phyloP scores from a whole-genome alignment of 495 filamentous ascomycete genomes.

The Aspergillus olivimuriae region DNA sequence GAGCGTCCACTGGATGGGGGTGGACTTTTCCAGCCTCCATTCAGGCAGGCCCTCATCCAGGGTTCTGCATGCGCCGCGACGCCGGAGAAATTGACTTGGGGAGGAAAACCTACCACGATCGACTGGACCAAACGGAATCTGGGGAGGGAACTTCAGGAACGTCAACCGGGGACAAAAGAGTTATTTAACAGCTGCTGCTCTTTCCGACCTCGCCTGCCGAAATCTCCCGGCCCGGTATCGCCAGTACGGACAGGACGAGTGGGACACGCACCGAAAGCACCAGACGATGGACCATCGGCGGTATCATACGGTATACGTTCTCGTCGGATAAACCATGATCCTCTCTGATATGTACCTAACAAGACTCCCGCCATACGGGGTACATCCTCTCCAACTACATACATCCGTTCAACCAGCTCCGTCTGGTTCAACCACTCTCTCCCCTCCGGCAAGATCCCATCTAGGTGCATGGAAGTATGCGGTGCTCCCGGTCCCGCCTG shows the following conservation, averaged over 20 bases:
- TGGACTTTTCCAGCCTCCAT: too few relatives aligned
- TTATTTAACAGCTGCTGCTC: background rate
- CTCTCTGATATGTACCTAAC: slow-evolving; percentile 3
- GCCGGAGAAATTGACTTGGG: too few relatives aligned
- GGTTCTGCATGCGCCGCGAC: too few relatives aligned
- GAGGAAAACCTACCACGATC: too few relatives aligned
- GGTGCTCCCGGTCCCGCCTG: slow-evolving; percentile 27
- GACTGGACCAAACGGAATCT: background rate
- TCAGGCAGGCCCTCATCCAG: too few relatives aligned
- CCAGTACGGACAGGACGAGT: slow-evolving; percentile 11
- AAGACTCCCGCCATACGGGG: slow-evolving; percentile 1
- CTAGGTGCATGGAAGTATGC: slow-evolving; percentile 28
- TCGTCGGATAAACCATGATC: slow-evolving; percentile 18
- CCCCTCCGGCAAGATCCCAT: slow-evolving; percentile 27
- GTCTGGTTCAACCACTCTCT: slow-evolving; percentile 22
- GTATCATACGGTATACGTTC: slow-evolving; percentile 21
- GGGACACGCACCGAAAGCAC: too few relatives aligned
- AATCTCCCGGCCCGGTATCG: slow-evolving; percentile 36
- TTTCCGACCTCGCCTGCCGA: slow-evolving; percentile 30
- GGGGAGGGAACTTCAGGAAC: background rate
- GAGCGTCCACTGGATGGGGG: too few relatives aligned
- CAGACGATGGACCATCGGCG: too few relatives aligned
- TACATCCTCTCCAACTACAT: slow-evolving; percentile 22
- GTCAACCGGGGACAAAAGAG: slow-evolving; percentile 1
- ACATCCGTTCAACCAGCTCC: slow-evolving; percentile 25